Base-by-base conservation (phyloP, 208 protist species). In the Blechomonas ayalai region DNA sequence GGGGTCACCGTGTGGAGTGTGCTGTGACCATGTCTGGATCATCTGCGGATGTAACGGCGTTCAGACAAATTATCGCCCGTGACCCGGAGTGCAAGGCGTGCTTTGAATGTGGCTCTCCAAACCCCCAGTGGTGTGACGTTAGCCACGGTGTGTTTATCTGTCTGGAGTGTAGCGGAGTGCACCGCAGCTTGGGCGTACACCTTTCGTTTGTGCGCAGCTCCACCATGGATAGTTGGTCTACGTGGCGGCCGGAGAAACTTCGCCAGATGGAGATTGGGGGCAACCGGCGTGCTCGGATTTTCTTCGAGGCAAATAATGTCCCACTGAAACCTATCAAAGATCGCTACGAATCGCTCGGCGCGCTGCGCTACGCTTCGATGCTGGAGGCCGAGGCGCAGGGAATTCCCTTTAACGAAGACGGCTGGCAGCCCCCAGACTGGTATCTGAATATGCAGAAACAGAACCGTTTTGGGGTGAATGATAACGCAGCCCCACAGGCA, bases 121-220 rank as follows among this genome's bases (percentile, higher is more conserved):
- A 90, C 53, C 82, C 89, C n/a, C 89, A 92, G 63, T 96, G 89
- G 85, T 92, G 84, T 44, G 79, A 88, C 55, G 73, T 94, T 22
- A 69, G 85, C 50, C 89, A 94, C 49, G 85, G 72, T 22, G 70
- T 88, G 27, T 93, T 96, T 48, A 82, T 96, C 19, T 96, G 89
- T 46, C 68, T 96, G 2, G 81, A 94, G 19, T 96, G 89, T 60
- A 87, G 78, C 27, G 89, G 89, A 22, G 67, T 90, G 20, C 93
- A 97, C 69, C 75, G 93, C 35, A 78, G 82, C 40, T 82, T 97
- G 4, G 93, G 93, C 27, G 89, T 95, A 22, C 93, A 97, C 68
- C 69, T 97, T 25, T 89, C 69, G 33, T 95, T 97, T 70, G 90
- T 97, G 18, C 83, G 85, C 10, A 97, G 90, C 61, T 69, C 78